Evolutionary conservation across 2,329 filamentous ascomycete genomes (phyloP), one percentile per base, ranked within the genome.

Genomic region (Pseudopyricularia javanii): DNA sequence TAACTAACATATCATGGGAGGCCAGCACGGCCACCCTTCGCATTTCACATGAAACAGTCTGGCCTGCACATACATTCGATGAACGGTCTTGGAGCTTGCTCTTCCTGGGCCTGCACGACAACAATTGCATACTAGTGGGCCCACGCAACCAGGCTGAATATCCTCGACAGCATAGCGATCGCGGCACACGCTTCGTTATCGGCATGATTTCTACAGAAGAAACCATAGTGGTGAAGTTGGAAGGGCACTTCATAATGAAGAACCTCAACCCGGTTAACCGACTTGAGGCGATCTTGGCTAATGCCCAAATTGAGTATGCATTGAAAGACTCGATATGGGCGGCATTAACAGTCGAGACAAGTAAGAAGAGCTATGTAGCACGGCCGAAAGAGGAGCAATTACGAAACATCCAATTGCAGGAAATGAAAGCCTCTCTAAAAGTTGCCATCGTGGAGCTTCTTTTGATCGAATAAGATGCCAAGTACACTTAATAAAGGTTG

Each of bases 321-420:
- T 32, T 53, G 14, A 53, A 53, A n/a, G 51, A 53, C 5, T 15
- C 45, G 15, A 37, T 53, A 7, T 53, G 51, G 51, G 47, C 20
- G 2, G 22, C 26, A 15, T 15, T 53, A 5, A 34, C 50, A 17
- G 33, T 12, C 24, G 22, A 33, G 15, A 8, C 15, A 2, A 45
- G 43, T 3, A 15, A 17, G 5, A 26, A 32, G 7, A 26, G 7
- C 32, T 20, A n/a, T 4, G 6, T 4, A 12, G 45, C 20, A 7
- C 49, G 11, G 11, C 12, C 37, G 17, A 47, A 7, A 26, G 8
- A 32, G 5, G 35, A 45, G 26, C 15, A 33, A 17, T 8, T 52
- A 37, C 15, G 24, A n/a, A n/a, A 37, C 9, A 15, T 53, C 15
- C 45, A 43, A 45, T 32, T 32, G 7, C 9, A 49, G 14, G 45